Evolutionary conservation across 1,284 basidiomycete species (phyloP).

Genomic region (Rhodotorula sp.): DNA sequence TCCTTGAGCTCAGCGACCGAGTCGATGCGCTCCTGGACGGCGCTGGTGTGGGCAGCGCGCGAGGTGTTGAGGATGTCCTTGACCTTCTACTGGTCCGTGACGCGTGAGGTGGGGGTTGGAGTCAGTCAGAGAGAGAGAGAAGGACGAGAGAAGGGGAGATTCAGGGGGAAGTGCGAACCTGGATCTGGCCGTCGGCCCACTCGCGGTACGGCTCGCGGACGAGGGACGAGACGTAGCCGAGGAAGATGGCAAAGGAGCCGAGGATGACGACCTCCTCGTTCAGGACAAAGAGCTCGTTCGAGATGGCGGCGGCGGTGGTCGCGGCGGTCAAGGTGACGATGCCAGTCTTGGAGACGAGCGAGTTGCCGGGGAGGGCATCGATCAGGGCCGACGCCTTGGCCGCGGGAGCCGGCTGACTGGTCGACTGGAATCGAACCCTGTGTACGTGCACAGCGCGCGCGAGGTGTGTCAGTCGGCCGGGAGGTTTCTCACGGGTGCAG

Average conservation of each 20-base stretch:
- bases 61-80: constrained; percentile 77
- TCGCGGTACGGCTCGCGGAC: constrained; percentile 82
- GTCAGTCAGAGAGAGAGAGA: neutral
- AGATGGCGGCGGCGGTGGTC: constrained; percentile 87
- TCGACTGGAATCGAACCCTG: constrained; percentile 39
- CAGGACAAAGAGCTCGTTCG: constrained; percentile 94
- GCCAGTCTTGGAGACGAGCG: constrained; percentile 89
- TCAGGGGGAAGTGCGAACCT: constrained; percentile 49
- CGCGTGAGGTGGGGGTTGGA: neutral
- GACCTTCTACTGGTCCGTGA: constrained; percentile 58
- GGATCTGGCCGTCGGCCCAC: constrained; percentile 87
- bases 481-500: neutral
- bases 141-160: neutral
- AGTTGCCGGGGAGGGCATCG: constrained; percentile 86
- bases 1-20: constrained; percentile 91
- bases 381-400: constrained; percentile 89
- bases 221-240: constrained; percentile 73
- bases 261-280: constrained; percentile 86
- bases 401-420: constrained; percentile 57
- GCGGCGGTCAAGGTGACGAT: constrained; percentile 88
- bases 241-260: constrained; percentile 82
- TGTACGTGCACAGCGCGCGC: neutral
- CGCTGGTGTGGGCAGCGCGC: constrained; percentile 85
- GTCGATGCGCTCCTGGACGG: constrained; percentile 88
- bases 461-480: neutral